A percentile compares a stretch with the other conserved stretches of the same genome.
These are phyloP conservation scores for Colletotrichum tropicale DNA, from an alignment of 2,329 filamentous ascomycete species.

Conservation along the genomic window DNA sequence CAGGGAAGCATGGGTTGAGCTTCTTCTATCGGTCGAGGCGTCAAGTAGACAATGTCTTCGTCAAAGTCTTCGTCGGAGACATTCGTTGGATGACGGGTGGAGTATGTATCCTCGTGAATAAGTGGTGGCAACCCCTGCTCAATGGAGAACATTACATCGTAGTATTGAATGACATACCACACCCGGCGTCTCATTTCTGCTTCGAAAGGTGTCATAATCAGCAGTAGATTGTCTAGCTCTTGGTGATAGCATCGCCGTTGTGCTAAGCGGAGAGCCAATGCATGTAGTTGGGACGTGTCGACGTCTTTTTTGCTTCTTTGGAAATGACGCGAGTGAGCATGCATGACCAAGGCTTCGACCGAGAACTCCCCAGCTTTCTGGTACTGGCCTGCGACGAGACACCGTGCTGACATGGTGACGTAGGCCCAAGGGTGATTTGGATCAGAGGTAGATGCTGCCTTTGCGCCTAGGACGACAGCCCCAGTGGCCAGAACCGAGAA, in stretches of 20 bases:
- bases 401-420: slow-evolving; percentile 43
- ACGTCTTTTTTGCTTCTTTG: background rate
- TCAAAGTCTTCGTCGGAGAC: background rate
- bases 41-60: background rate
- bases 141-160: background rate
- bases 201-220: background rate
- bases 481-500: slow-evolving; percentile 51
- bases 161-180: background rate
- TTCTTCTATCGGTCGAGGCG: background rate
- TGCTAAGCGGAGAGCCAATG: background rate
- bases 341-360: slow-evolving; percentile 53
- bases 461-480: slow-evolving; percentile 35
- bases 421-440: slow-evolving; percentile 32
- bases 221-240: background rate
- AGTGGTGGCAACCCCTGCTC: background rate
- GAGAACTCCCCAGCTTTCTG: slow-evolving; percentile 46
- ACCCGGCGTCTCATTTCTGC: background rate
- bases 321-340: slow-evolving; percentile 41
- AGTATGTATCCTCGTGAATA: background rate
- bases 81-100: background rate
- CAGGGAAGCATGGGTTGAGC: background rate
- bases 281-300: background rate
- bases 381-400: slow-evolving; percentile 52
- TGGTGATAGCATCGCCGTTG: background rate
- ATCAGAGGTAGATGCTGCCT: slow-evolving; percentile 26